Evolutionary conservation across 1,139 yeast genomes (phyloP).

Genomic region (Zygotorulaspora mrakii): DNA sequence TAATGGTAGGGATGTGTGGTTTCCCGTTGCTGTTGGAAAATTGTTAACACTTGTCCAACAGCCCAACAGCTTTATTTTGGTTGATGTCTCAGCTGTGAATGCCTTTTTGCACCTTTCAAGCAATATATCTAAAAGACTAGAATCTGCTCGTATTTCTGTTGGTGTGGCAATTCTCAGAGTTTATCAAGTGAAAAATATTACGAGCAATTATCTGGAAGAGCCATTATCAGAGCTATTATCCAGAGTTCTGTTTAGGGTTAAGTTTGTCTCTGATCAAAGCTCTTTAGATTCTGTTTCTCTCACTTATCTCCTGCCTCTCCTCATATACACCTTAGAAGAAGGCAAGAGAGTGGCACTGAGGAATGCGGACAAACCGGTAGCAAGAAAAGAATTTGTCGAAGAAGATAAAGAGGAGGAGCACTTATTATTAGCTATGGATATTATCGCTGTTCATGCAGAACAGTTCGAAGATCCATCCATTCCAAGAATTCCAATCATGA

Average conservation of each 20-base stretch:
- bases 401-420: constrained; percentile 90
- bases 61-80: constrained; percentile 40
- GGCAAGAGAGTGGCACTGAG: constrained; percentile 54
- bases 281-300: constrained; percentile 67
- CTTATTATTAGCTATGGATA: constrained; percentile 69
- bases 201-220: constrained; percentile 47
- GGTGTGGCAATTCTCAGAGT: constrained; percentile 70
- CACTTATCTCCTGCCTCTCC: constrained; percentile 69
- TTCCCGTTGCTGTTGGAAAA: constrained; percentile 54
- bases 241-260: constrained; percentile 68
- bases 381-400: constrained; percentile 59
- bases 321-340: constrained; percentile 57
- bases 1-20: constrained; percentile 73
- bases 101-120: constrained; percentile 47
- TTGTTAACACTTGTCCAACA: constrained; percentile 44
- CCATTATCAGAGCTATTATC: constrained; percentile 54
- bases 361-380: constrained; percentile 48
- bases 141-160: constrained; percentile 47
- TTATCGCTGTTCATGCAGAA: constrained; percentile 72
- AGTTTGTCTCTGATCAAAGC: constrained; percentile 67
- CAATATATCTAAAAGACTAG: constrained; percentile 48
- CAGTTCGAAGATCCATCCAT: constrained; percentile 61
- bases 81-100: constrained; percentile 40
- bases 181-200: constrained; percentile 42
- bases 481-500: constrained; percentile 64